A percentile compares a stretch with the other conserved stretches of the same genome.
Conservation (phyloP, 192 early-diverging fungal species). For the Backusella morwellensis region DNA sequence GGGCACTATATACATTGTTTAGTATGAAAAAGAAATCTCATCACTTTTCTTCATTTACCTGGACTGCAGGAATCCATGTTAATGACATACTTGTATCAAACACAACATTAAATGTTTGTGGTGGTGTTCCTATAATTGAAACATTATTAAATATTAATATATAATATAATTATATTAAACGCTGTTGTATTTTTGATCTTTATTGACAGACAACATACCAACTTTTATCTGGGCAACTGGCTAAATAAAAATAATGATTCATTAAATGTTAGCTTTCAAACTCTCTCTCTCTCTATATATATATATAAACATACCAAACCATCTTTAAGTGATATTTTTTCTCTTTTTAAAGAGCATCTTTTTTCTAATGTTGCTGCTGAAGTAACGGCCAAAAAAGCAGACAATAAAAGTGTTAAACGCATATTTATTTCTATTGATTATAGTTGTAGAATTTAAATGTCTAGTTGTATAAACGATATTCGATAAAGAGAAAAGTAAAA, state of each 20-base stretch:
- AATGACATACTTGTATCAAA: slow-evolving; percentile 32
- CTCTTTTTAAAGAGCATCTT: slow-evolving; percentile 18
- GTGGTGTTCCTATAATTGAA: slow-evolving; percentile 23
- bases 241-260: not conserved
- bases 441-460: not conserved
- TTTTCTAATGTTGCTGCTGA: slow-evolving; percentile 14
- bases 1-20: slow-evolving; percentile 16
- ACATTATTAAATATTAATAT: not conserved
- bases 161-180: not conserved
- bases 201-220: slow-evolving; percentile 10
- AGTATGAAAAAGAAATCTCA: not conserved
- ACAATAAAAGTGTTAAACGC: slow-evolving; percentile 9
- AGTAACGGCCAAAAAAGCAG: not conserved
- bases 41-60: not conserved
- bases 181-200: not conserved
- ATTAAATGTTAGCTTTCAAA: not conserved
- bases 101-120: slow-evolving; percentile 27
- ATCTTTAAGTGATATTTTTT: slow-evolving; percentile 20
- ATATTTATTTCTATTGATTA: not conserved
- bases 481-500: not conserved
- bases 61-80: slow-evolving; percentile 27
- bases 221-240: slow-evolving; percentile 18
- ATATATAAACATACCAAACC: slow-evolving; percentile 21
- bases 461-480: not conserved
- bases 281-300: not conserved